Percentiles rank a stretch among this genome's conserved stretches.
Evolutionary conservation across 1,284 basidiomycete species (phyloP).

Genomic region (Leccinum ponderosum): DNA sequence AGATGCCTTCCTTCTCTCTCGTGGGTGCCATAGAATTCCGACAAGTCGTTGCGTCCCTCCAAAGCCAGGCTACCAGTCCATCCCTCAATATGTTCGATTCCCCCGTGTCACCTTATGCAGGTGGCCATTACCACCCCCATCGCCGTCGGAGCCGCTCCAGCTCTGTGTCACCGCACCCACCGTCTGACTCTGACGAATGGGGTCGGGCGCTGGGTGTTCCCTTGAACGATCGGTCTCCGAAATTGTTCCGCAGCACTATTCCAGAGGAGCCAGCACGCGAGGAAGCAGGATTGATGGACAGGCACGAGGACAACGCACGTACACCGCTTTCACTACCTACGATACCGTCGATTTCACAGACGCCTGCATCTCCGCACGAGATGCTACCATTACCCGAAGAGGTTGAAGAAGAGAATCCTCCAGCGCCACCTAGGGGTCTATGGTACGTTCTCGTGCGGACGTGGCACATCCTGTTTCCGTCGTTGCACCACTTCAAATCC

Average conservation of each 20-base stretch:
- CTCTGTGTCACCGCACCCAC: constrained; percentile 37
- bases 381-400: constrained; percentile 40
- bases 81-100: constrained; percentile 66
- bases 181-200: constrained; percentile 44
- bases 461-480: constrained; percentile 80
- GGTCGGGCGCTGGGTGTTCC: constrained; percentile 50
- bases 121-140: constrained; percentile 60
- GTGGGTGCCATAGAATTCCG: constrained; percentile 93
- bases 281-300: constrained; percentile 6
- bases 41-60: constrained; percentile 82
- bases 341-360: constrained; percentile 56
- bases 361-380: constrained; percentile 52
- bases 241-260: constrained; percentile 33
- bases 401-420: constrained; percentile 42
- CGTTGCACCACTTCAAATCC: constrained; percentile 71
- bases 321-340: constrained; percentile 28
- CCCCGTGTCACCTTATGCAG: constrained; percentile 69
- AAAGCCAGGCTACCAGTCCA: constrained; percentile 58
- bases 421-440: constrained; percentile 43
- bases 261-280: constrained; percentile 20
- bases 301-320: constrained; percentile 16
- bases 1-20: constrained; percentile 84
- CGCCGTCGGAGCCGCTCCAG: constrained; percentile 29
- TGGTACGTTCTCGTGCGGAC: constrained; percentile 42
- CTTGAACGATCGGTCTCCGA: constrained; percentile 46